Base-by-base conservation (phyloP, 495 filamentous ascomycete species). In the Chaetomium tenue region DNA sequence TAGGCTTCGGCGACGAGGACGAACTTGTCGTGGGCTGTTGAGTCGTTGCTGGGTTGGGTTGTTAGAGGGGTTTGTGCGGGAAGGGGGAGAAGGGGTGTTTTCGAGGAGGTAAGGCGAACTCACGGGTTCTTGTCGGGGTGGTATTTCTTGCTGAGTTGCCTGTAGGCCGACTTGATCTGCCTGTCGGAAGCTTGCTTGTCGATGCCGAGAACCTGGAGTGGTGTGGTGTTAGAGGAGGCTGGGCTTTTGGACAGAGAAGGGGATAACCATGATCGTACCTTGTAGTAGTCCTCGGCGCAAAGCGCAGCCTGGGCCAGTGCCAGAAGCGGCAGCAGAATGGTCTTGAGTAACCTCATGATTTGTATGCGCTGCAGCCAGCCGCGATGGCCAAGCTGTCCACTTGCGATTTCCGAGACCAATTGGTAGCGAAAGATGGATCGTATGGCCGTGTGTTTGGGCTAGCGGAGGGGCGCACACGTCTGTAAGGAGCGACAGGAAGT, bases 121-220 rank as follows among this genome's bases (percentile, higher is more conserved):
- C 79, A 96, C 91, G 94, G 94, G 67, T 99, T 99, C 84, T 99
- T 99, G 74, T 99, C 94, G 0, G 94, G 94, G 71, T 99, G 94
- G 76, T 83, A 97, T 78, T 96, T 96, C 78, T 97, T 97, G 82
- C 90, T 94, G 5, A 98, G 79, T 55, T 85, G 89, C 56, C 92
- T 86, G 76, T 99, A 99, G 40, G 94, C 95, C n/a, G 89, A 87
- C 78, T 98, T 99, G 77, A 98, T 92, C 72, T 98, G 91, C 69
- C 86, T 86, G 55, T 97, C 93, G 16, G 86, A 89, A 4, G 94
- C 93, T 23, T 86, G 81, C 73, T 88, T 92, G 72, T 89, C 83
- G 70, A 98, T 74, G 55, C 89, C 91, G 39, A 98, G 85, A 50
- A 95, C 82, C 84, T 90, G 66, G 16, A 26, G n/a, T 51, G 25